These are phyloP conservation scores for Saccharum hybrid DNA, from an alignment of 202 grass and related monocot species.

Conservation along the genomic window DNA sequence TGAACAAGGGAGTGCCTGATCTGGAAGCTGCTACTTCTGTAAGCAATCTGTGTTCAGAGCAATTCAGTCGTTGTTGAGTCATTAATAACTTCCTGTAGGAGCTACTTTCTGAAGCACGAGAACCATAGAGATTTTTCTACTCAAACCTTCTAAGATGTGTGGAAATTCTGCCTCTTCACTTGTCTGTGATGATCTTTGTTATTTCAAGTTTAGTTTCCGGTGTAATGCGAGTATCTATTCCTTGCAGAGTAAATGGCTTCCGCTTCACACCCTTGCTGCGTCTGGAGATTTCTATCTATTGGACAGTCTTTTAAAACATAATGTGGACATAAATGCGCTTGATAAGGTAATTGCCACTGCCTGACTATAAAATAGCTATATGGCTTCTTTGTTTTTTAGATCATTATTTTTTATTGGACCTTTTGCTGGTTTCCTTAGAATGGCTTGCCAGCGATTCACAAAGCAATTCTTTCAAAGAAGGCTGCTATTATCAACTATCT, in stretches of 20 bases:
- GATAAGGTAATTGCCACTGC: slow-evolving; percentile 72
- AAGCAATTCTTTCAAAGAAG: slow-evolving; percentile 93
- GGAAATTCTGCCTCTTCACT: background rate
- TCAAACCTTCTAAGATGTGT: background rate
- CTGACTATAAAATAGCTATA: slow-evolving; percentile 11
- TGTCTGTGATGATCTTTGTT: slow-evolving; percentile 22
- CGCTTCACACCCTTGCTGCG: slow-evolving; percentile 80
- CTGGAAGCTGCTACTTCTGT: slow-evolving; percentile 74
- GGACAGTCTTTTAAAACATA: slow-evolving; percentile 77
- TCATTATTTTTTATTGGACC: slow-evolving; percentile 1
- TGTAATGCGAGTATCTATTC: slow-evolving; percentile 31
- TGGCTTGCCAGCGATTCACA: slow-evolving; percentile 82
- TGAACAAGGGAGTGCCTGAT: slow-evolving; percentile 88
- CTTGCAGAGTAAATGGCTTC: slow-evolving; percentile 86
- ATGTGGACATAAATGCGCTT: slow-evolving; percentile 74
- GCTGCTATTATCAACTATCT: slow-evolving; percentile 90
- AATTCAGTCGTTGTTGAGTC: background rate
- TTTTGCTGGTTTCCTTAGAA: slow-evolving; percentile 58
- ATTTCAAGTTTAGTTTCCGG: slow-evolving; percentile 18
- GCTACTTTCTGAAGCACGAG: slow-evolving; percentile 1
- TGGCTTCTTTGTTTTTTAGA: slow-evolving; percentile 1
- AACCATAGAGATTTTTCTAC: background rate
- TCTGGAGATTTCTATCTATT: slow-evolving; percentile 90
- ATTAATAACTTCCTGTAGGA: background rate
- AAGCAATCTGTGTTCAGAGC: slow-evolving; percentile 35